Percentiles rank a stretch among this genome's conserved stretches.
These are phyloP conservation scores for Pachysandra terminalis DNA, from an alignment of 164 flowering plant genomes.

Conservation along the genomic window DNA sequence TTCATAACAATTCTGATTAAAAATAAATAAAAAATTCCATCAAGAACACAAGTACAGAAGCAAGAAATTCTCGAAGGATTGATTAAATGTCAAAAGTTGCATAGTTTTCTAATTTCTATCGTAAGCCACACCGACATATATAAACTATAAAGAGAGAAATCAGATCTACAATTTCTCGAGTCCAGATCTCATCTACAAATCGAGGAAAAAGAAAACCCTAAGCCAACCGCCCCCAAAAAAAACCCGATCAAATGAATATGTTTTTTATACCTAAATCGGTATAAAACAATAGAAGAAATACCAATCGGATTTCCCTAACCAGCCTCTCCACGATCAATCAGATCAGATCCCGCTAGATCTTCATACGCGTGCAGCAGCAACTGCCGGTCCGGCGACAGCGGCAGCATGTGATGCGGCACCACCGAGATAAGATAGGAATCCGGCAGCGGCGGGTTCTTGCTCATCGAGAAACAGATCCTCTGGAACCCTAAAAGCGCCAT, in stretches of 20 bases:
- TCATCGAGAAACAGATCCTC: slow-evolving; percentile 85
- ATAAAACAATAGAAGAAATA: neutral
- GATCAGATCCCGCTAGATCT: neutral
- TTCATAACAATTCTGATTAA: neutral
- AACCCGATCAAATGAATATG: neutral
- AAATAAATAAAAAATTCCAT: neutral
- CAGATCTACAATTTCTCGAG: neutral
- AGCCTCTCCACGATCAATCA: slow-evolving; percentile 2
- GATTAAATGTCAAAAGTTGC: too few species aligned
- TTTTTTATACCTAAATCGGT: neutral
- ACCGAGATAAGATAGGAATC: slow-evolving; percentile 78
- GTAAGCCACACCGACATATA: too few species aligned
- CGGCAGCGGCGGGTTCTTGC: slow-evolving; percentile 44
- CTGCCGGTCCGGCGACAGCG: slow-evolving; percentile 38
- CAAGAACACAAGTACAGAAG: neutral
- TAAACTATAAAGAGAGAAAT: neutral
- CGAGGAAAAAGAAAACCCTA: neutral
- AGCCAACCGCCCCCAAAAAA: neutral
- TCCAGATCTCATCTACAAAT: neutral
- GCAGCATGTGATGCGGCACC: slow-evolving; percentile 52
- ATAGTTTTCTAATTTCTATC: too few species aligned
- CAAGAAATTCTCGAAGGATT: neutral
- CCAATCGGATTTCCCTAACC: slow-evolving; percentile 6
- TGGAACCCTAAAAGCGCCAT: slow-evolving; percentile 71
- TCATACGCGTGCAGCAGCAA: slow-evolving; percentile 43